Conservation (phyloP, 805 yeast species). For the Vanderwaltozyma tropicalis region DNA sequence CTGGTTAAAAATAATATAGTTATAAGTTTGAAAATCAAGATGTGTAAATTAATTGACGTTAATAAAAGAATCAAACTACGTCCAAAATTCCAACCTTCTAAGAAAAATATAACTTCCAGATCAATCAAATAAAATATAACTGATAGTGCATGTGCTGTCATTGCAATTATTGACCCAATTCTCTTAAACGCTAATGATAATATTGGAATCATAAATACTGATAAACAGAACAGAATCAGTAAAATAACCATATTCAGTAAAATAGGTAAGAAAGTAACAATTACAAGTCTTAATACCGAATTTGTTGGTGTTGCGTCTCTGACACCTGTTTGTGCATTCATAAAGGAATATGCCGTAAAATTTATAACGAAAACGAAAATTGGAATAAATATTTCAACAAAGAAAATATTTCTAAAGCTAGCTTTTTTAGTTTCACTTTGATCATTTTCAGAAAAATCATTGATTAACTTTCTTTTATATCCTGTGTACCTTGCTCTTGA, state of each 20-base stretch:
- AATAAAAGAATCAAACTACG: constrained; percentile 53
- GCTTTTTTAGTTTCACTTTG: constrained; percentile 65
- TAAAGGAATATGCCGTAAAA: constrained; percentile 64
- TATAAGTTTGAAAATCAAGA: constrained; percentile 42
- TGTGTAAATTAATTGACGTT: constrained; percentile 45
- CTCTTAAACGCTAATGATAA: constrained; percentile 32
- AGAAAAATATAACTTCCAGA: constrained; percentile 55
- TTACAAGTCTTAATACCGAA: constrained; percentile 49
- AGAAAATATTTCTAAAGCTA: constrained; percentile 61
- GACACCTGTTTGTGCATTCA: constrained; percentile 84
- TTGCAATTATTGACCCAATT: constrained; percentile 46
- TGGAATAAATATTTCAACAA: constrained; percentile 74
- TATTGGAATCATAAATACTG: constrained; percentile 42
- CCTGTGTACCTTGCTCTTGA: constrained; percentile 89
- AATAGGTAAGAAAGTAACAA: constrained; percentile 44
- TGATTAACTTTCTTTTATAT: constrained; percentile 62
- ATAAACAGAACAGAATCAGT: constrained; percentile 31
- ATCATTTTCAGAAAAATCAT: constrained; percentile 54
- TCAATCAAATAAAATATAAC: constrained; percentile 42
- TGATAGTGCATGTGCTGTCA: constrained; percentile 42
- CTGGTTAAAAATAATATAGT: constrained; percentile 45
- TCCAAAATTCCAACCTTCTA: constrained; percentile 58
- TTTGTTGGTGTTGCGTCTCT: constrained; percentile 37
- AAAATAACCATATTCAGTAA: constrained; percentile 28
- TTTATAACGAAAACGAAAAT: constrained; percentile 57